Base-by-base conservation (phyloP, 768 basidiomycete genomes). In the Suillus variegatus region DNA sequence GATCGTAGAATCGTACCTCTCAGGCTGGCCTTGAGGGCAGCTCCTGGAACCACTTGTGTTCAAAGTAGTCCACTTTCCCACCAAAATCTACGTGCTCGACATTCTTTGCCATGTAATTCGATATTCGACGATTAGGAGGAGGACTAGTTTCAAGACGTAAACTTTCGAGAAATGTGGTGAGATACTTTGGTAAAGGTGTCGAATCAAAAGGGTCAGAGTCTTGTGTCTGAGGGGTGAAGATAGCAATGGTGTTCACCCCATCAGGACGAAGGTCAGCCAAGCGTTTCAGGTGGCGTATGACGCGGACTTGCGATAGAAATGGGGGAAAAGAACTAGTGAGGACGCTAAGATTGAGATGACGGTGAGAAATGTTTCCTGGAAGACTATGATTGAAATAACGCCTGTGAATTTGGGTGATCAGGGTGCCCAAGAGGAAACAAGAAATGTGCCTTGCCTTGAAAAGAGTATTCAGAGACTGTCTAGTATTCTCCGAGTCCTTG, bases 21-120 rank as follows among this genome's bases (percentile, higher is more conserved):
- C n/a, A n/a, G n/a, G n/a, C n/a, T n/a, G 78, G 79, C 38, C 85
- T 84, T 49, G 79, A 78, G 32, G 84, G 84, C 41, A 84, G 81
- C 63, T 93, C 87, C 72, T 88, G 83, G 76, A 93, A 93, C 90
- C 90, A 93, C 63, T 86, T 81, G 66, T 86, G 81, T 38, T 82
- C 82, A 32, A 84, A 80, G 73, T 93, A 93, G 75, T 93, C 92
- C 60, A 84, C 79, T 70, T 91, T 91, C 36, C 86, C 87, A 61
- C 91, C 91, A 72, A 85, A 83, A 77, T 93, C 91, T 40, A 93
- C 88, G 8, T 88, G 88, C 49, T 92, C 90, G 7, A 80, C 79
- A 55, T 84, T 82, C 75, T 92, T 93, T 65, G 84, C 86, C 64
- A 78, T 78, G 64, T 78, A 83, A 66, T 87, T 84, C 84, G 84